Percentiles rank a stretch among this genome's conserved stretches.
phyloP scores from a whole-genome alignment of 306 rosid genomes.

The Lotus japonicus region DNA sequence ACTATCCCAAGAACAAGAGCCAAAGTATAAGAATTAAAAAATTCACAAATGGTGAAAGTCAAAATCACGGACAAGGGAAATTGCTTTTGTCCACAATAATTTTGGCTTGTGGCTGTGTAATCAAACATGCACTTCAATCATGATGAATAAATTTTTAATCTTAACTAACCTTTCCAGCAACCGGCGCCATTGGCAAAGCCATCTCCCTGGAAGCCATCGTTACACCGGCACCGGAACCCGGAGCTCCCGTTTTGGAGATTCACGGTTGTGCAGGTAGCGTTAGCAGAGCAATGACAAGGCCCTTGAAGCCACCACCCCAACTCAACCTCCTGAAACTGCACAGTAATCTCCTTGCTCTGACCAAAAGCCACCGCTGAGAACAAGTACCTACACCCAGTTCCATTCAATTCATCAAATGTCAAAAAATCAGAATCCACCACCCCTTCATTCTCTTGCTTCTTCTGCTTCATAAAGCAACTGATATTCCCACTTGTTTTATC shows the following conservation, averaged over 20 bases:
- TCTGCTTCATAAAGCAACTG: conserved; percentile 38
- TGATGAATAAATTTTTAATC: neutral
- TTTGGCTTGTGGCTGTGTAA: no score
- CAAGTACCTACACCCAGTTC: conserved; percentile 32
- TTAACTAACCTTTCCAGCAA: conserved; percentile 70
- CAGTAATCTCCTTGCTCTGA: conserved; percentile 18
- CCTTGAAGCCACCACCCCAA: conserved; percentile 77
- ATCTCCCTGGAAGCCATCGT: conserved; percentile 50
- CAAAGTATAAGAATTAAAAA: conserved; percentile 5
- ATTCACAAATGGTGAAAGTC: no score
- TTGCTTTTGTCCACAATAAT: no score
- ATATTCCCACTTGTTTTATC: conserved; percentile 13
- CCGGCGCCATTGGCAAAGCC: conserved; percentile 48
- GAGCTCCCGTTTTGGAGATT: fast-evolving
- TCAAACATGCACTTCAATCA: no score
- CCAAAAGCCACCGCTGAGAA: conserved; percentile 43
- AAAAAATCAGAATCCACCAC: neutral
- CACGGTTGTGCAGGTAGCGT: conserved; percentile 14
- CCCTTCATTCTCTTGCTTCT: neutral
- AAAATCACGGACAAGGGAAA: no score
- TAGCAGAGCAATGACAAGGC: conserved; percentile 3
- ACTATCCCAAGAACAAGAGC: conserved; percentile 14
- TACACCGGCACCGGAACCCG: conserved; percentile 61
- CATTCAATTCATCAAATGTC: neutral
- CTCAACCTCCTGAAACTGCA: conserved; percentile 52